phyloP scores from a whole-genome alignment of 768 basidiomycete species.

The Lactarius hengduanensis region DNA sequence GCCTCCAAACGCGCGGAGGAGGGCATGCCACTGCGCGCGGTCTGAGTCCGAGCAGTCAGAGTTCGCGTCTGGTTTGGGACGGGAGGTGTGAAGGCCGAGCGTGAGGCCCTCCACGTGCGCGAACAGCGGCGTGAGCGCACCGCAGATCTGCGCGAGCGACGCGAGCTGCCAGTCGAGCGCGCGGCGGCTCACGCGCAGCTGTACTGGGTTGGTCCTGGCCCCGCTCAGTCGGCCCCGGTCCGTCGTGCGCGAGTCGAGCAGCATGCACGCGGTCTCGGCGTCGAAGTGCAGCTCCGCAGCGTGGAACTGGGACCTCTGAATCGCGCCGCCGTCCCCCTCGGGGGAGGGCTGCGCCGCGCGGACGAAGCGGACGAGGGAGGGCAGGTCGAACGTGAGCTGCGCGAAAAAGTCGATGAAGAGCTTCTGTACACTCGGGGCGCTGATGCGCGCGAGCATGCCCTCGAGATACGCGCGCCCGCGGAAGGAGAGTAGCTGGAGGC shows the following conservation, averaged over 20 bases:
- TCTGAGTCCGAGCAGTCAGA: background rate
- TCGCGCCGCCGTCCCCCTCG: too few relatives aligned
- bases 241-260: constrained; percentile 1
- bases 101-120: background rate
- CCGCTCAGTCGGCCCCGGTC: too few relatives aligned
- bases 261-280: background rate
- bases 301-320: background rate
- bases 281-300: background rate
- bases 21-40: background rate
- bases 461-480: constrained; percentile 10
- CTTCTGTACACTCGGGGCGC: background rate
- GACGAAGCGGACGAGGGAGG: background rate
- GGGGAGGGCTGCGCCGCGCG: background rate
- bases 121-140: constrained; percentile 5
- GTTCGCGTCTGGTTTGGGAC: background rate
- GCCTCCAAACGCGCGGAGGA: background rate
- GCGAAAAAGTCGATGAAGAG: constrained; percentile 12
- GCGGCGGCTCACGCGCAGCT: background rate
- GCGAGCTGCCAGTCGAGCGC: constrained; percentile 1
- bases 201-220: background rate
- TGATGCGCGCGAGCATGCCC: background rate
- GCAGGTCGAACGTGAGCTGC: constrained; percentile 9
- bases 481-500: background rate
- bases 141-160: constrained; percentile 5
- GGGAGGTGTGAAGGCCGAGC: background rate